These are phyloP conservation scores for Syzygium jambos DNA, from an alignment of 345 rosid genomes.

Conservation along the genomic window DNA sequence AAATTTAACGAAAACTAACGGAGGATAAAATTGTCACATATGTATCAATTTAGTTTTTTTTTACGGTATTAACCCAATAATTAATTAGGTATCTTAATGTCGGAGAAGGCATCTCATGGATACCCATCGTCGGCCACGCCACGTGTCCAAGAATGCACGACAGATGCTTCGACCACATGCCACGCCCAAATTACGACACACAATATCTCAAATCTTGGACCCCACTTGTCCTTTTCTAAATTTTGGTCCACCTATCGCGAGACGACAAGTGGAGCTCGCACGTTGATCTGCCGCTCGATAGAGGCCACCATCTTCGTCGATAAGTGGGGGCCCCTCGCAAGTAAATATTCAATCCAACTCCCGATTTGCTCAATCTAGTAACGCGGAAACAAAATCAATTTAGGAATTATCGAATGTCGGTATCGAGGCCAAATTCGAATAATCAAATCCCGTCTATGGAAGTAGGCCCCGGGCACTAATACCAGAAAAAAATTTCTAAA, in stretches of 20 bases:
- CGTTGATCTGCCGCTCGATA: not conserved
- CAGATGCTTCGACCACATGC: no score
- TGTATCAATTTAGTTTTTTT: no score
- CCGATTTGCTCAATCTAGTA: not conserved
- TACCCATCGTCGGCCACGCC: no score
- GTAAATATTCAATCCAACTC: not conserved
- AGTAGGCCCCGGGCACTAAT: not conserved
- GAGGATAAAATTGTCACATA: no score
- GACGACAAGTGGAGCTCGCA: not conserved
- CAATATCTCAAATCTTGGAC: not conserved
- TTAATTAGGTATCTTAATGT: no score
- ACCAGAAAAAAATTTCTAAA: not conserved
- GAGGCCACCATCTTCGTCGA: not conserved
- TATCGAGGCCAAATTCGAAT: not conserved
- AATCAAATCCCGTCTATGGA: not conserved
- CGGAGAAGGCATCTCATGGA: no score
- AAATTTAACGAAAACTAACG: no score
- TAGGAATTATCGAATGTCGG: not conserved
- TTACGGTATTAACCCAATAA: no score
- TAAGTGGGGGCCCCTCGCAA: not conserved
- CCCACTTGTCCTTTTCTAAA: not conserved
- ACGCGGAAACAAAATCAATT: not conserved
- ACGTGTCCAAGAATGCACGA: no score
- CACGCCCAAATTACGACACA: no score
- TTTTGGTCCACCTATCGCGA: not conserved